Percentiles rank a stretch among this genome's conserved stretches.
phyloP scores from a whole-genome alignment of 768 basidiomycete species.

The Grammothele lineata region DNA sequence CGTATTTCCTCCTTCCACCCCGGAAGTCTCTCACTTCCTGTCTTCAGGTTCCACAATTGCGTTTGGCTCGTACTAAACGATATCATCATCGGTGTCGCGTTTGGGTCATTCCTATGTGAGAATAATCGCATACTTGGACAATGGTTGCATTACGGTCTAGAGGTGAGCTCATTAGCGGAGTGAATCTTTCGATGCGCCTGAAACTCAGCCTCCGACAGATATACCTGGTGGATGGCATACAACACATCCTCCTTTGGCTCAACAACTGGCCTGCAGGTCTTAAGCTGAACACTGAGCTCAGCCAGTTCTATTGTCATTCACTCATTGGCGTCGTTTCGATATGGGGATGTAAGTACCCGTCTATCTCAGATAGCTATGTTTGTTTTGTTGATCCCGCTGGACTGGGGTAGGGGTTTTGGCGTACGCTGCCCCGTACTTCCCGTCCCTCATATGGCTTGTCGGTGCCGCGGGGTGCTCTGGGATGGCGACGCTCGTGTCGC shows the following conservation, averaged over 20 bases:
- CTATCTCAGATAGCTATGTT: not conserved
- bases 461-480: slow-evolving; percentile 34
- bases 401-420: slow-evolving; percentile 21
- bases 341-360: slow-evolving; percentile 71
- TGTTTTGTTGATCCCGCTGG: too few species aligned
- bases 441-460: slow-evolving; percentile 30
- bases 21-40: not conserved
- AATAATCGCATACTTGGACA: slow-evolving; percentile 48
- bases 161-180: slow-evolving; percentile 16
- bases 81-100: slow-evolving; percentile 73
- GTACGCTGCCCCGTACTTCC: slow-evolving; percentile 31
- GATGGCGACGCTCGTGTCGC: slow-evolving; percentile 62
- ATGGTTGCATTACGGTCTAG: slow-evolving; percentile 22
- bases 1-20: slow-evolving; percentile 10
- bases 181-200: not conserved
- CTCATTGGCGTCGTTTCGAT: slow-evolving; percentile 60
- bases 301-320: slow-evolving; percentile 71
- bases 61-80: slow-evolving; percentile 93
- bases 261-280: slow-evolving; percentile 95
- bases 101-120: slow-evolving; percentile 67
- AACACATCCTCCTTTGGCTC: slow-evolving; percentile 68
- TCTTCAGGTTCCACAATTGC: slow-evolving; percentile 77
- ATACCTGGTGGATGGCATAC: slow-evolving; percentile 44
- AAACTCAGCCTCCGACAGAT: slow-evolving; percentile 19
- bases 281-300: slow-evolving; percentile 95